Conservation (phyloP, 1,284 basidiomycete species). For the Ceratobasidium sp. region DNA sequence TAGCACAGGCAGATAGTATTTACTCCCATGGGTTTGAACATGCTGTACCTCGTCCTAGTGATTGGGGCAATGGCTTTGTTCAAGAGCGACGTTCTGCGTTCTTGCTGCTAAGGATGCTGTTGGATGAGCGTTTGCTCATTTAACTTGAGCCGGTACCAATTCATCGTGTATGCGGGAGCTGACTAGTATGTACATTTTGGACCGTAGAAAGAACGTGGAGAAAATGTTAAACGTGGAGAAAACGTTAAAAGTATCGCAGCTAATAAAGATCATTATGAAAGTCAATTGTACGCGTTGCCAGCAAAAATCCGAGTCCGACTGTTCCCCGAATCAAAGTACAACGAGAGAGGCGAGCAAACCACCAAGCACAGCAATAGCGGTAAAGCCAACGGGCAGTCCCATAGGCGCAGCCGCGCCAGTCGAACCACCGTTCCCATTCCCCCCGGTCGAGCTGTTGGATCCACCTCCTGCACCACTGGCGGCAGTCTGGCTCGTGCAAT, state of each 20-base stretch:
- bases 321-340: conserved; percentile 27
- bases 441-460: background rate
- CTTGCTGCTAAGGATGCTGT: conserved; percentile 36
- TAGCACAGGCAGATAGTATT: background rate
- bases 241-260: conserved; percentile 20
- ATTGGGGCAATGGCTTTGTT: conserved; percentile 36
- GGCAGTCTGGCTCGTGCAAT: conserved; percentile 26
- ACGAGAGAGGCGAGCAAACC: conserved; percentile 25
- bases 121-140: conserved; percentile 33
- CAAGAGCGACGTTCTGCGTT: conserved; percentile 43
- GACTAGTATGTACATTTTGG: conserved; percentile 36
- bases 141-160: background rate
- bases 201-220: background rate
- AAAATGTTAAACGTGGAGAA: conserved; percentile 18
- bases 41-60: conserved; percentile 17
- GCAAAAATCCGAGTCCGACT: background rate
- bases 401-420: background rate
- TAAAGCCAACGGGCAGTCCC: conserved; percentile 11
- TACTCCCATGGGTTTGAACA: conserved; percentile 41
- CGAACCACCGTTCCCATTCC: conserved; percentile 8
- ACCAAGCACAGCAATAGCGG: background rate
- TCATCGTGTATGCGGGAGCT: conserved; percentile 29
- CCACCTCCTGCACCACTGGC: background rate
- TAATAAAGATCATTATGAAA: conserved; percentile 33
- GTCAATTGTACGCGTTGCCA: background rate